Percentiles rank a stretch among this genome's conserved stretches.
phyloP scores from a whole-genome alignment of 208 protist genomes.

The Strigomonas culicis region DNA sequence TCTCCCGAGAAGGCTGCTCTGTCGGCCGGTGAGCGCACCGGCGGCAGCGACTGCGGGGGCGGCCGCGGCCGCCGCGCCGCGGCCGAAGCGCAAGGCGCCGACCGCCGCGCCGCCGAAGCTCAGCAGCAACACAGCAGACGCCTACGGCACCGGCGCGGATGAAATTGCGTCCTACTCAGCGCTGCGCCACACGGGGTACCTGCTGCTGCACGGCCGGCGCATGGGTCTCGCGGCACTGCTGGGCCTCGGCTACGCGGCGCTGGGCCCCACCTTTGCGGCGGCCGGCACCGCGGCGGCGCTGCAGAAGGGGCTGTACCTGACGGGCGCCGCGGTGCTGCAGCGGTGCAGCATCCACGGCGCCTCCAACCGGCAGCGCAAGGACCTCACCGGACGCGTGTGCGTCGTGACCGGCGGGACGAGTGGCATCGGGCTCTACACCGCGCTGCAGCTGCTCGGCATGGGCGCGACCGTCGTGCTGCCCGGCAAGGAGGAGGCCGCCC shows the following conservation, averaged over 20 bases:
- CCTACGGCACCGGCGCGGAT: conserved; percentile 37
- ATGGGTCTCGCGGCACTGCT: conserved; percentile 62
- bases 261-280: conserved; percentile 23
- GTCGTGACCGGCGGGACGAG: conserved; percentile 78
- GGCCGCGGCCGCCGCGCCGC: not conserved
- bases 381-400: conserved; percentile 51
- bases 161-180: conserved; percentile 61
- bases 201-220: conserved; percentile 57
- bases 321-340: conserved; percentile 48
- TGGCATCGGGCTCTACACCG: conserved; percentile 70
- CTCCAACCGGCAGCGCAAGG: conserved; percentile 42
- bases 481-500: conserved; percentile 39
- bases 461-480: conserved; percentile 58
- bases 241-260: conserved; percentile 27
- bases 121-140: conserved; percentile 56
- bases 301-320: conserved; percentile 44
- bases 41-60: not conserved
- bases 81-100: not conserved
- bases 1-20: not conserved
- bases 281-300: conserved; percentile 13
- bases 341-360: conserved; percentile 54
- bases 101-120: conserved; percentile 34
- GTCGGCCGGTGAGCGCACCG: not conserved
- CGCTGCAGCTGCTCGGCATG: conserved; percentile 68
- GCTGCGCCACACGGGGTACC: conserved; percentile 41